Evolutionary conservation across 352 stramenopile genomes (phyloP), one percentile per base, ranked within the genome.

Genomic region (Saprolegnia parasitica): DNA sequence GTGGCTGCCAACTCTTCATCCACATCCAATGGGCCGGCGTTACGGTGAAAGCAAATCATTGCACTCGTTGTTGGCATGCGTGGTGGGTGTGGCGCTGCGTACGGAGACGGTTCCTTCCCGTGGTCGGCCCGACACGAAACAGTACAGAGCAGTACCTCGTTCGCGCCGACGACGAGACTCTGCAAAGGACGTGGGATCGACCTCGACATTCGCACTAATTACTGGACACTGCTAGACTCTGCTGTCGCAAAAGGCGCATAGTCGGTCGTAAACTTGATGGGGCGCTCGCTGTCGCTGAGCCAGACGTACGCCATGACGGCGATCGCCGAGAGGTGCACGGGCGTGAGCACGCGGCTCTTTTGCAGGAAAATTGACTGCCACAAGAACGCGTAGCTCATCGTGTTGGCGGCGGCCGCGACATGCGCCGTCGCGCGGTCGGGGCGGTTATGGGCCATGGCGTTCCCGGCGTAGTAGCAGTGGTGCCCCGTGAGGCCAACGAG

Each of bases 341-440:
- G 52, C 11, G 52, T 60, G 35, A 60, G 52, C 35, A 60, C 52
- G 13, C 52, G 52, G 35, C 52, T 60, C 52, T 60, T 60, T 60
- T 60, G 52, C 13, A 68, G 46, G 23, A 68, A 68, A 26, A 68
- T 60, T 4, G 63, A 70, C 11, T 40, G 46, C 63, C 46, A 70
- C 13, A 70, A 24, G 39, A 55, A 70, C 9, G 47, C 63, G 21
- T 70, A 70, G 37, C 63, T 49, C 20, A 26, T 39, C 4, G 46
- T 26, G 26, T 42, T 70, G 13, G 26, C 37, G 20, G 32, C 62
- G 15, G 62, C 62, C 15, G 62, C 62, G 2, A 60, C 62, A 42
- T 68, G 62, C 21, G 62, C 62, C 16, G 40, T n/a, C 23, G 46
- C 47, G 6, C 63, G 63, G 15, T 70, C 55, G 39, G 13, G 24